phyloP scores from a whole-genome alignment of 306 rosid species.

The Senna tora region DNA sequence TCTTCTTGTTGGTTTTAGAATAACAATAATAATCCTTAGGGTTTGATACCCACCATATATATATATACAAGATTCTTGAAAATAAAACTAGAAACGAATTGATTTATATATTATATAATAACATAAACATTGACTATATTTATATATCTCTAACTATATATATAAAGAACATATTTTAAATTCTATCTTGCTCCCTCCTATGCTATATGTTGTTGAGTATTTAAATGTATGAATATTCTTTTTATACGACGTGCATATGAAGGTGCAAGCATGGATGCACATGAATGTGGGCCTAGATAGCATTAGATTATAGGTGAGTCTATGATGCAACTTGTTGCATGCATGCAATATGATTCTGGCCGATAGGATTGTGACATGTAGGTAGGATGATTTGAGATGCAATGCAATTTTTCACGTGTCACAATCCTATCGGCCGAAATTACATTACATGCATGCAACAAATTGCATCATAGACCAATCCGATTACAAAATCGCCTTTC shows the following conservation, averaged over 20 bases:
- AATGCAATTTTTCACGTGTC: too few relatives aligned
- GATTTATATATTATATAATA: too few relatives aligned
- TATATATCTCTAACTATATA: conserved; percentile 29
- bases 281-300: conserved; percentile 14
- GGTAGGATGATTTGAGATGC: too few relatives aligned
- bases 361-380: too few relatives aligned
- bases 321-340: too few relatives aligned
- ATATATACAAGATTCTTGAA: conserved; percentile 38
- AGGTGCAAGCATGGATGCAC: conserved; percentile 36
- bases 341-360: too few relatives aligned
- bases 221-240: conserved; percentile 44
- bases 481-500: not conserved
- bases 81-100: not conserved
- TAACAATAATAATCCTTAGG: not conserved
- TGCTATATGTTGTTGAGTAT: conserved; percentile 18
- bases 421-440: too few relatives aligned
- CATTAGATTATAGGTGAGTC: conserved; percentile 10
- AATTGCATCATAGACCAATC: too few relatives aligned
- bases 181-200: conserved; percentile 33
- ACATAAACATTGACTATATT: not conserved
- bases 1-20: conserved; percentile 30
- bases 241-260: conserved; percentile 47
- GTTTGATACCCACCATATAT: conserved; percentile 28
- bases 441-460: too few relatives aligned
- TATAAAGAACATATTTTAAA: conserved; percentile 24